A percentile compares a stretch with the other conserved stretches of the same genome.
These are phyloP conservation scores for Yamadazyma spencermartinsiae DNA, from an alignment of 1,139 yeast genomes.

Conservation along the genomic window DNA sequence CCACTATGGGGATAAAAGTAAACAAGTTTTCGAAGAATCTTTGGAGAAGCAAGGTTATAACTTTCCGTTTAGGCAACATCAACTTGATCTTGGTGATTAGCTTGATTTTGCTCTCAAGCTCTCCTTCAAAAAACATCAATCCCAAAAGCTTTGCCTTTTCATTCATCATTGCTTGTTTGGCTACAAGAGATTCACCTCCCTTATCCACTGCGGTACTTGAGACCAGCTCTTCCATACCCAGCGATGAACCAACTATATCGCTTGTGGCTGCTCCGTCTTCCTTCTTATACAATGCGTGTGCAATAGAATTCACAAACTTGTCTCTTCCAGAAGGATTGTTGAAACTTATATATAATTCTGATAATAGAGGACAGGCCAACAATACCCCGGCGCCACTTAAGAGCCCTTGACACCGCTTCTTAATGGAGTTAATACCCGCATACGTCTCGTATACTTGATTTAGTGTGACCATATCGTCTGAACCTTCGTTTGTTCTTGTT, in stretches of 20 bases:
- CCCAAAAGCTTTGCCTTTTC: slow-evolving; percentile 33
- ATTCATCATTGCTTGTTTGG: slow-evolving; percentile 12
- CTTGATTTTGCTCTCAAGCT: slow-evolving; percentile 31
- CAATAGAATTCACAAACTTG: slow-evolving; percentile 8
- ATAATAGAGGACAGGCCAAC: slow-evolving; percentile 25
- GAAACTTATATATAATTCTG: slow-evolving; percentile 11
- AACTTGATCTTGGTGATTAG: slow-evolving; percentile 34
- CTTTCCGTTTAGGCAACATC: slow-evolving; percentile 43
- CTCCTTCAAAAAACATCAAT: slow-evolving; percentile 34
- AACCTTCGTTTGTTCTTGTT: not conserved
- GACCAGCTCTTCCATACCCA: too few species aligned
- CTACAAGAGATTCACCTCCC: too few species aligned
- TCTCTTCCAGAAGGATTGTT: slow-evolving; percentile 8
- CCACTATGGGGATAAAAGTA: slow-evolving; percentile 49
- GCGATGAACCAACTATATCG: too few species aligned
- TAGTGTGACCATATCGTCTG: not conserved
- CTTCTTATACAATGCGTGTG: too few species aligned
- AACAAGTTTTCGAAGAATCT: slow-evolving; percentile 46
- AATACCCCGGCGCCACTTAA: slow-evolving; percentile 35
- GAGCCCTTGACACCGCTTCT: slow-evolving; percentile 32
- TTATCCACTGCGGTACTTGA: too few species aligned
- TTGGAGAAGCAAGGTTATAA: slow-evolving; percentile 45
- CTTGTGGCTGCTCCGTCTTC: too few species aligned
- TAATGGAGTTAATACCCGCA: slow-evolving; percentile 6
- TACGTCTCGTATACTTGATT: slow-evolving; percentile 1